Percentiles rank a stretch among this genome's conserved stretches.
Conservation (phyloP, 306 rosid species). For the Vigna angularis region DNA sequence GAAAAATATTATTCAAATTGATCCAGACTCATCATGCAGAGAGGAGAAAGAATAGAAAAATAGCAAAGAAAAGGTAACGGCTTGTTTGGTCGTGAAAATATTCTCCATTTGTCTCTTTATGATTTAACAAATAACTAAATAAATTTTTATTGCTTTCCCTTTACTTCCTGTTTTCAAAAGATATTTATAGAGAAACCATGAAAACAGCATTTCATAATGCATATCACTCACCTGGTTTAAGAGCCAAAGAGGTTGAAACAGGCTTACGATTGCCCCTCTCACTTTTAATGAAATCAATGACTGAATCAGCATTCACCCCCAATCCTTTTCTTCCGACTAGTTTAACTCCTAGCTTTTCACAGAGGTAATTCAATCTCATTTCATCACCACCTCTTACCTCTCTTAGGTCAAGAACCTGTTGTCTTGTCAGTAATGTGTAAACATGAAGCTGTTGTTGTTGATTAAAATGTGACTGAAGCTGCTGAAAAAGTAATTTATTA, state of each 20-base stretch:
- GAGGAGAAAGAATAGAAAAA: conserved; percentile 31
- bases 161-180: conserved; percentile 4
- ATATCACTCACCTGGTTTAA: conserved; percentile 70
- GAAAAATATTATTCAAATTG: conserved; percentile 41
- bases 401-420: conserved; percentile 84
- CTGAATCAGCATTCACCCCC: conserved; percentile 89
- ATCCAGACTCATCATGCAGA: not conserved
- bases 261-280: conserved; percentile 88
- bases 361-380: conserved; percentile 84
- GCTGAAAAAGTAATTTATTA: conserved; percentile 93
- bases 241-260: conserved; percentile 61
- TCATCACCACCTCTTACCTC: conserved; percentile 99
- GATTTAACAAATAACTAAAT: not conserved
- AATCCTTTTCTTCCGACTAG: conserved; percentile 94
- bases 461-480: conserved; percentile 97
- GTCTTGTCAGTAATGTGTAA: conserved; percentile 87
- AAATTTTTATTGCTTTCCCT: not conserved
- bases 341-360: conserved; percentile 89
- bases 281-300: conserved; percentile 85
- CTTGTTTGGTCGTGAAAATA: not conserved
- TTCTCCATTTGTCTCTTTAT: not conserved
- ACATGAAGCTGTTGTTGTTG: conserved; percentile 96
- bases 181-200: not conserved
- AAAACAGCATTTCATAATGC: not conserved
- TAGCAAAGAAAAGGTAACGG: not conserved